Base-by-base conservation (phyloP, 768 basidiomycete species). In the Leccinum broughii region DNA sequence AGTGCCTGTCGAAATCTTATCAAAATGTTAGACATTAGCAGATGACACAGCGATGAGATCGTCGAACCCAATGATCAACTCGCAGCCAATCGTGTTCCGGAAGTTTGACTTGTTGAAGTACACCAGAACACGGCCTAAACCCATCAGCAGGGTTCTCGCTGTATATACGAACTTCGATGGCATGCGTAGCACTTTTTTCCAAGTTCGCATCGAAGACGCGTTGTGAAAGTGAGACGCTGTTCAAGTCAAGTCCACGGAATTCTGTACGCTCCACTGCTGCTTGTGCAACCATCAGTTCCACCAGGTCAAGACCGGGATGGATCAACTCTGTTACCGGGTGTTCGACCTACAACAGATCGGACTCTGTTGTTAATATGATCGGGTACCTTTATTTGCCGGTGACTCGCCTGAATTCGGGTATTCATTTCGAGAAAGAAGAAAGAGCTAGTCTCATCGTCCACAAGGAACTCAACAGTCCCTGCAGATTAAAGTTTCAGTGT, bases 381-480 rank as follows among this genome's bases (percentile, higher is more conserved):
- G 17, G 1, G 17, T 0, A 54, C 3, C 13, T 41, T 22, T 10
- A 7, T 35, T 14, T 8, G 44, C 34, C 34, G 5, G 34, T 6
- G 35, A 41, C 66, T 55, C 55, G 78, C 84, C 67, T 87, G 85
- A 50, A 88, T 81, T 9, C 87, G 78, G 0, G 85, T 85, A 62
- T 90, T 89, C 83, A 89, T 85, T 69, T 90, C 88, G 13, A 90
- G 76, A 61, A 89, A 90, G 74, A 78, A 88, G 72, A 86, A 88
- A 1, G 76, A 65, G 0, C 77, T 80, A 1, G 81, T 82, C 0
- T 72, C 57, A 49, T 85, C 78, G 62, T 86, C 81, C 6, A 86
- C 83, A 6, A 89, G 75, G 67, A 85, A 89, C 66, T 90, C 89
- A 15, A 89, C 81, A 0, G 87, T 89, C 4, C 86, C 88, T 82